phyloP scores from a whole-genome alignment of 73 alveolate species.

The Paramecium pentaurelia region DNA sequence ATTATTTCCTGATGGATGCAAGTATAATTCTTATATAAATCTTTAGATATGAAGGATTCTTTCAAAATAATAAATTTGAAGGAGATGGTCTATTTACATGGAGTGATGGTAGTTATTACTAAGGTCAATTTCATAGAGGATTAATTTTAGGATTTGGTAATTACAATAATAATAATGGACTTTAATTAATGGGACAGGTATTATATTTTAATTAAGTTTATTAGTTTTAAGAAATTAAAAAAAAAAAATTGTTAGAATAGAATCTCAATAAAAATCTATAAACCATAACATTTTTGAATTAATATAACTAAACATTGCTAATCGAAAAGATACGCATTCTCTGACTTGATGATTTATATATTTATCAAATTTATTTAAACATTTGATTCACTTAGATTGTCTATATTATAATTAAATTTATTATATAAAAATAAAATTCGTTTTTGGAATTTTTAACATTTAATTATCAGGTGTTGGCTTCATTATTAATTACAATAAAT shows the following conservation, averaged over 20 bases:
- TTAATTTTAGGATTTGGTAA: neutral
- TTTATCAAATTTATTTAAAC: neutral
- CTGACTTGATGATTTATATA: constrained; percentile 1
- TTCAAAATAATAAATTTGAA: neutral
- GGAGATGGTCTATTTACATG: constrained; percentile 17
- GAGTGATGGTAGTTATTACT: neutral
- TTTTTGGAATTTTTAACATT: constrained; percentile 33
- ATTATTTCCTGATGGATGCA: neutral
- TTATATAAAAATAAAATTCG: neutral
- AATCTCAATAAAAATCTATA: neutral
- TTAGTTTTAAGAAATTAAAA: neutral
- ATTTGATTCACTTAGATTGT: neutral
- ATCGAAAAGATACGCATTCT: constrained; percentile 16
- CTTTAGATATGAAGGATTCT: constrained; percentile 21
- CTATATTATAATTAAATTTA: neutral
- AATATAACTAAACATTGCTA: neutral
- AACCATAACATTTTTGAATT: neutral
- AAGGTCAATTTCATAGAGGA: neutral
- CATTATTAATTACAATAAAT: constrained; percentile 30
- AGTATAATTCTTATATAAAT: neutral
- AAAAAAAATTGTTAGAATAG: neutral
- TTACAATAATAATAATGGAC: neutral
- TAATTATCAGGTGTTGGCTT: neutral
- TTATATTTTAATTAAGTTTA: neutral
- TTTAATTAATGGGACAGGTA: neutral